Percentiles rank a stretch among this genome's conserved stretches.
phyloP scores from a whole-genome alignment of 2,329 filamentous ascomycete genomes.

The Monilinia laxa region DNA sequence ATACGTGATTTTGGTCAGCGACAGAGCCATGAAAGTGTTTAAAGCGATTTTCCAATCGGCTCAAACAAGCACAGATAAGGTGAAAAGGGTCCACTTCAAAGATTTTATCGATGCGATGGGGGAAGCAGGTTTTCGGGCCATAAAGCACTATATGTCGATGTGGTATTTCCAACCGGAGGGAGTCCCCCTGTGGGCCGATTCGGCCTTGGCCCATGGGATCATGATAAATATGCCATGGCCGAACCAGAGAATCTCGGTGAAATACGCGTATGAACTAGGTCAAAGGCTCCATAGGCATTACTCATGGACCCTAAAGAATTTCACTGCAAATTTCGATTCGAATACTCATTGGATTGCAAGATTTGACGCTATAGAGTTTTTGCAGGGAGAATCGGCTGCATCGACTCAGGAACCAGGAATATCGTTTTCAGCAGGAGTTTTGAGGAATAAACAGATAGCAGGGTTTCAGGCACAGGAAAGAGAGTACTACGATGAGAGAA shows the following conservation, averaged over 20 bases:
- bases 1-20: not conserved
- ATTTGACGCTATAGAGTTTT: not conserved
- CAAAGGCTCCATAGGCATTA: not conserved
- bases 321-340: not conserved
- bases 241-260: not conserved
- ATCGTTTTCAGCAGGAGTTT: not conserved
- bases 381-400: not conserved
- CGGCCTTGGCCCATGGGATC: not conserved
- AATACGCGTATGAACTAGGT: not conserved
- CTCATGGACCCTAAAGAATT: not conserved
- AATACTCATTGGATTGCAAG: not conserved
- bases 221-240: conserved; percentile 15
- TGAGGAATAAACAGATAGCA: not conserved
- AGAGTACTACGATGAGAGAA: not conserved
- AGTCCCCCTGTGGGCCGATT: not conserved
- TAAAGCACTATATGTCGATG: not conserved
- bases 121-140: not conserved
- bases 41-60: not conserved
- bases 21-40: not conserved
- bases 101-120: conserved; percentile 1
- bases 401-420: not conserved
- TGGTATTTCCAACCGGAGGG: conserved; percentile 8
- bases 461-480: not conserved
- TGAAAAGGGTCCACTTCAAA: not conserved
- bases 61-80: not conserved